Evolutionary conservation across 1,139 yeast species (phyloP).

Genomic region (Casaregolazyma lundiana): DNA sequence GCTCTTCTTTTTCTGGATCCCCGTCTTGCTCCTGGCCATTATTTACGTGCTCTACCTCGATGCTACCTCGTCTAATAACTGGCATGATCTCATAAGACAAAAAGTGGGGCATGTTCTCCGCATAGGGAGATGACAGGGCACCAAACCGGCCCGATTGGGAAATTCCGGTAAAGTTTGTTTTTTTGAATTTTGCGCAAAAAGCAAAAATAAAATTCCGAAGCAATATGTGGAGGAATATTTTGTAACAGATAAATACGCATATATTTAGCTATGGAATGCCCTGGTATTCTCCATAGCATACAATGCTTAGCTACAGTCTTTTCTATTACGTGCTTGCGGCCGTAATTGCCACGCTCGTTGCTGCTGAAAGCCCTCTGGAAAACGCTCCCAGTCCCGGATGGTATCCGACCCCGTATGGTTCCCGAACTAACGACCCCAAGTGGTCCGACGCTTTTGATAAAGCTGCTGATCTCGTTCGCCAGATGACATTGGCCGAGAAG

Average conservation of each 20-base stretch:
- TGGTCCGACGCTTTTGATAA: conserved; percentile 57
- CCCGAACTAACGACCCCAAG: conserved; percentile 30
- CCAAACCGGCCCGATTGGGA: not conserved
- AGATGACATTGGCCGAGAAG: conserved; percentile 55
- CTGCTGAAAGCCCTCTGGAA: conserved; percentile 2
- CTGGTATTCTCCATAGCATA: too few relatives aligned
- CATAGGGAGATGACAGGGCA: not conserved
- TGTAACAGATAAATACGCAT: not conserved
- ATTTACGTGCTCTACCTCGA: conserved; percentile 16
- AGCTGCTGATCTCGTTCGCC: conserved; percentile 50
- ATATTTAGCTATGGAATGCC: too few relatives aligned
- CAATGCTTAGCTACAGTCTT: not conserved
- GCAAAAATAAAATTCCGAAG: not conserved
- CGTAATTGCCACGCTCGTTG: not conserved
- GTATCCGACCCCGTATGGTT: conserved; percentile 24
- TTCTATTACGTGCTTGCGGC: not conserved
- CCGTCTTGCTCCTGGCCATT: conserved; percentile 26
- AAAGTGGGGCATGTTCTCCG: not conserved
- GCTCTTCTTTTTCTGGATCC: conserved; percentile 79
- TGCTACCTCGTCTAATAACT: not conserved
- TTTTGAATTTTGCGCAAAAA: not conserved
- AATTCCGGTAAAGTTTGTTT: too few relatives aligned
- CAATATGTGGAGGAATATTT: not conserved
- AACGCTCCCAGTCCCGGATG: conserved; percentile 21
- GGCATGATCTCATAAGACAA: not conserved